A percentile compares a stretch with the other conserved stretches of the same genome.
Evolutionary conservation across 2,329 filamentous ascomycete genomes (phyloP).

Genomic region (Scleromitrula shiraiana): DNA sequence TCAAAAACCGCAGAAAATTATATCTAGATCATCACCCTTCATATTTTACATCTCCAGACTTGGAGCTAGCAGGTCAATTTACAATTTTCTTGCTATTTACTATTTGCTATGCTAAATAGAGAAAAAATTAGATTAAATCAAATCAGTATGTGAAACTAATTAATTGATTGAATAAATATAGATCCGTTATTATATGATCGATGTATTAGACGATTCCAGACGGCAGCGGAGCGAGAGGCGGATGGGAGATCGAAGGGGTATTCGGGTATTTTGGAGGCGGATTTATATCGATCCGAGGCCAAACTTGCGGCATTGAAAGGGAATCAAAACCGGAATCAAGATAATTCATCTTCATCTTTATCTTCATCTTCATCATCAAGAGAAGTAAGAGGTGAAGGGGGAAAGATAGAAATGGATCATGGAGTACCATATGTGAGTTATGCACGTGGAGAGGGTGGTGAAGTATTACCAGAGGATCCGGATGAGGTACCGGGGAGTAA

Average conservation of each 20-base stretch:
- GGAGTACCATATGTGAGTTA: constrained; percentile 22
- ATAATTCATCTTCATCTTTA: too few species aligned
- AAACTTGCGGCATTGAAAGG: constrained; percentile 26
- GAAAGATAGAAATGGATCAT: constrained; percentile 2
- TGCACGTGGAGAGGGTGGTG: constrained; percentile 20
- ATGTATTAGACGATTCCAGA: constrained; percentile 29
- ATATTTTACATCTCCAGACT: constrained; percentile 29
- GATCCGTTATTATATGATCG: constrained; percentile 31
- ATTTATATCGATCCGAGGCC: constrained; percentile 30
- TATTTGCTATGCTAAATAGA: too few species aligned
- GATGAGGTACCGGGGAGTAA: constrained; percentile 27
- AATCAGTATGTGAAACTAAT: constrained; percentile 10
- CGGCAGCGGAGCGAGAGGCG: constrained; percentile 29
- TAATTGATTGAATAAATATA: too few species aligned
- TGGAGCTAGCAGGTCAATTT: constrained; percentile 27
- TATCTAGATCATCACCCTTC: constrained; percentile 30
- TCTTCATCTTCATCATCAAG: constrained; percentile 8
- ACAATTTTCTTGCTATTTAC: neutral
- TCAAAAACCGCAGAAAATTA: constrained; percentile 29
- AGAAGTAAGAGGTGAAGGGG: neutral
- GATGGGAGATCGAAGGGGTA: constrained; percentile 31
- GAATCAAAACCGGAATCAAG: neutral
- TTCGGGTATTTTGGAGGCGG: constrained; percentile 30
- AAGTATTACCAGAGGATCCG: constrained; percentile 26
- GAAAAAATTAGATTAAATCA: too few species aligned